A percentile compares a stretch with the other conserved stretches of the same genome.
phyloP scores from a whole-genome alignment of 768 basidiomycete species.

The Phylloporus rhodoxanthus region DNA sequence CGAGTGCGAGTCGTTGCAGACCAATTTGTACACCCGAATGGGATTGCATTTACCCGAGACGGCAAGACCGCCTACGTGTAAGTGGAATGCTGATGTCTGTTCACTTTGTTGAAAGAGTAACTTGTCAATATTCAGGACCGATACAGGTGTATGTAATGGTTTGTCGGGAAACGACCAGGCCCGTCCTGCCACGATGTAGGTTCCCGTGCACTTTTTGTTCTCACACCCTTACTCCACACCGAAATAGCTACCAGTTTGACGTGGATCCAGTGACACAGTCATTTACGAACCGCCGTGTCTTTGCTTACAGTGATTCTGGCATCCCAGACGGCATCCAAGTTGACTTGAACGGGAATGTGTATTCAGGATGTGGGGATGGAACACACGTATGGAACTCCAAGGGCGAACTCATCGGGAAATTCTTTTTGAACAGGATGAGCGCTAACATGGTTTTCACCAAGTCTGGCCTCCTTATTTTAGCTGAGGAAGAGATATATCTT shows the following conservation, averaged over 20 bases:
- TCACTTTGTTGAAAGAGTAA: conserved; percentile 1
- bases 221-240: conserved; percentile 1
- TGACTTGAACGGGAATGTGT: conserved; percentile 61
- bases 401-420: conserved; percentile 60
- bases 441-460: conserved; percentile 39
- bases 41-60: conserved; percentile 63
- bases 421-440: conserved; percentile 40
- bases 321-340: conserved; percentile 64
- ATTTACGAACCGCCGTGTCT: conserved; percentile 57
- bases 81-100: conserved; percentile 9
- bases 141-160: conserved; percentile 33
- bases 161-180: conserved; percentile 50
- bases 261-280: conserved; percentile 50
- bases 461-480: conserved; percentile 36
- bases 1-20: conserved; percentile 69
- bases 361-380: conserved; percentile 63
- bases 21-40: conserved; percentile 66
- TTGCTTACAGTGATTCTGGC: conserved; percentile 62
- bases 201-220: neutral
- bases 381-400: conserved; percentile 54
- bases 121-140: conserved; percentile 25
- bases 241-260: conserved; percentile 58
- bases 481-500: conserved; percentile 36
- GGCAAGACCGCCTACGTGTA: conserved; percentile 64
- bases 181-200: conserved; percentile 64